Percentiles rank a stretch among this genome's conserved stretches.
These are phyloP conservation scores for Verticillium nonalfalfae DNA, from an alignment of 2,329 filamentous ascomycete species.

Conservation along the genomic window DNA sequence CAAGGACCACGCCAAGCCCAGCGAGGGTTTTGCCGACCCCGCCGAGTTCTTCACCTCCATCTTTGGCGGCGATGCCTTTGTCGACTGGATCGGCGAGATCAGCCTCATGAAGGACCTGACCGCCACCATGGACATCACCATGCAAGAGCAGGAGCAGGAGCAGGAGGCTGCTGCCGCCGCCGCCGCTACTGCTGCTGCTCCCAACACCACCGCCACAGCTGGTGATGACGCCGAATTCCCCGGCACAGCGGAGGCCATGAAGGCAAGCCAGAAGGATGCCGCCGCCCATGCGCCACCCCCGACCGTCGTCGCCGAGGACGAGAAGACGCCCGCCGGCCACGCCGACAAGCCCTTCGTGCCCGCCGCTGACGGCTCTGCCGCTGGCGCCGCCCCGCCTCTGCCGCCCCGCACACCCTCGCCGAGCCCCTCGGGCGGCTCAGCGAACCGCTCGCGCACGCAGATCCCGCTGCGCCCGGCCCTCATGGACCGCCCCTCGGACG, in stretches of 20 bases:
- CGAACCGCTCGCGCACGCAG: slow-evolving; percentile 33
- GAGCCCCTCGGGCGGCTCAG: slow-evolving; percentile 26
- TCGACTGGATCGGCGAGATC: slow-evolving; percentile 96
- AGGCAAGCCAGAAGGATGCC: slow-evolving; percentile 43
- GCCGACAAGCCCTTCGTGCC: slow-evolving; percentile 7
- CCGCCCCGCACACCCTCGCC: slow-evolving; percentile 29
- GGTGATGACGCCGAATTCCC: slow-evolving; percentile 44
- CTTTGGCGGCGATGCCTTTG: slow-evolving; percentile 92
- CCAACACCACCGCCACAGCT: slow-evolving; percentile 8
- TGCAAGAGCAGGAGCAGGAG: slow-evolving; percentile 60
- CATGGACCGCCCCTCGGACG: slow-evolving; percentile 75
- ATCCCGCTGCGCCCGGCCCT: slow-evolving; percentile 79
- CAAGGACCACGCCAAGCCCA: slow-evolving; percentile 88
- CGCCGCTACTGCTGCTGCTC: slow-evolving; percentile 31
- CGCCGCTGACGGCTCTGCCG: slow-evolving; percentile 9
- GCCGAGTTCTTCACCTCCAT: slow-evolving; percentile 98
- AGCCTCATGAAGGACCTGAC: slow-evolving; percentile 98
- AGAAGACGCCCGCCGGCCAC: slow-evolving; percentile 18
- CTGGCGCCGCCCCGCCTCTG: slow-evolving; percentile 13
- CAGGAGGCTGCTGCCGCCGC: slow-evolving; percentile 50
- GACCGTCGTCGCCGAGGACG: slow-evolving; percentile 32
- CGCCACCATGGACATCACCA: slow-evolving; percentile 96
- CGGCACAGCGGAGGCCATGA: slow-evolving; percentile 49
- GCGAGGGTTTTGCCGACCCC: slow-evolving; percentile 90
- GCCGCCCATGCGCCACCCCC: slow-evolving; percentile 25